Evolutionary conservation across 192 early-diverging fungal genomes (phyloP).

Genomic region (Rhizophagus sp.): DNA sequence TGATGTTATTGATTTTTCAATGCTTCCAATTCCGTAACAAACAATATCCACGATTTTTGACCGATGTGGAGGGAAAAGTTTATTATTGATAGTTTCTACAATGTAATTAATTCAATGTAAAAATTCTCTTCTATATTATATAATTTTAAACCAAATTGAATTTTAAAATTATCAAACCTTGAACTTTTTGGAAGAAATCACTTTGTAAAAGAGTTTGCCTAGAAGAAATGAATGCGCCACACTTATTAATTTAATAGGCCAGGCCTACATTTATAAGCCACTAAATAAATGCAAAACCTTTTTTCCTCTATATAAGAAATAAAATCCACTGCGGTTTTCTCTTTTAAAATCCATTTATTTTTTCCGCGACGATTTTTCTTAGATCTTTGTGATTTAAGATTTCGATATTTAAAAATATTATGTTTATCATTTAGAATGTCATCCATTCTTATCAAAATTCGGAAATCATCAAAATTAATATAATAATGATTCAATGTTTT

Average conservation of each 20-base stretch:
- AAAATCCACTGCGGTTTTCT: not conserved
- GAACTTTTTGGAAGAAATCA: not conserved
- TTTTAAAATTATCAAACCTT: not conserved
- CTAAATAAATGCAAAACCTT: not conserved
- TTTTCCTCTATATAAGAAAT: not conserved
- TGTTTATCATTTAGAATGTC: not conserved
- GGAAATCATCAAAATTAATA: no score
- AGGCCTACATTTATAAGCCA: not conserved
- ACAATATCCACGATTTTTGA: slow-evolving; percentile 37
- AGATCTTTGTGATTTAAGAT: not conserved
- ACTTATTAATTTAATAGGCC: not conserved
- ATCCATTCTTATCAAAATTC: no score
- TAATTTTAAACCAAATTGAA: not conserved
- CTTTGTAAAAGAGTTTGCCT: not conserved
- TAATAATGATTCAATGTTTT: no score
- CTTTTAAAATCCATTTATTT: not conserved
- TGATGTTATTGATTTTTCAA: slow-evolving; percentile 38
- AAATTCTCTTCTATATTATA: not conserved
- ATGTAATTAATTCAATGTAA: not conserved
- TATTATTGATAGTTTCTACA: slow-evolving; percentile 6
- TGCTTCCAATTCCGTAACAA: slow-evolving; percentile 45
- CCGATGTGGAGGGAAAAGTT: slow-evolving; percentile 2
- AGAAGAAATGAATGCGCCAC: not conserved
- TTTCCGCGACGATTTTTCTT: not conserved
- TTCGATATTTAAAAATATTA: not conserved